These are phyloP conservation scores for Herpotrichia juniperi DNA, from an alignment of 2,329 filamentous ascomycete species.

Conservation along the genomic window DNA sequence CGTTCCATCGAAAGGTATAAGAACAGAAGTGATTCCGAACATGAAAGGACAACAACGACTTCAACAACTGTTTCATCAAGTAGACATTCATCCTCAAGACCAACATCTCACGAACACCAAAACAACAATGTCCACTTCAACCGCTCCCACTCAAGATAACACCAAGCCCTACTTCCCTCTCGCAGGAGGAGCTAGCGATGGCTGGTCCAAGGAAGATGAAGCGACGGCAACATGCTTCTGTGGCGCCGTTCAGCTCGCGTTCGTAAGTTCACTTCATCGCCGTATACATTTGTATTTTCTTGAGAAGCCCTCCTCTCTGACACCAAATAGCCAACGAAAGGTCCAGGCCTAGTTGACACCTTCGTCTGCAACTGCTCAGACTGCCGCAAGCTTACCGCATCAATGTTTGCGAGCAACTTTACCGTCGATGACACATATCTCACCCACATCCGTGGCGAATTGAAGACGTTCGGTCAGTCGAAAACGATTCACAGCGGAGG, in stretches of 20 bases:
- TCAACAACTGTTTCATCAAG: too few species aligned
- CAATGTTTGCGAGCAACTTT: constrained; percentile 67
- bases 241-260: constrained; percentile 32
- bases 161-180: constrained; percentile 27
- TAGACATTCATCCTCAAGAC: too few species aligned
- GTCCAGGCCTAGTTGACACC: constrained; percentile 53
- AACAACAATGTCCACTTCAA: not conserved
- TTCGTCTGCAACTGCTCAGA: constrained; percentile 68
- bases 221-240: constrained; percentile 40
- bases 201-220: constrained; percentile 26
- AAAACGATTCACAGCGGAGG: constrained; percentile 50
- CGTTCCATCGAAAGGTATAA: too few species aligned
- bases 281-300: not conserved
- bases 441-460: constrained; percentile 54
- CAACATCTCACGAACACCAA: too few species aligned
- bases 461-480: constrained; percentile 54
- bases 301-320: not conserved
- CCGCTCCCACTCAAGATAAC: constrained; percentile 7
- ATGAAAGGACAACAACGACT: too few species aligned
- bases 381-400: constrained; percentile 67
- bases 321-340: constrained; percentile 50
- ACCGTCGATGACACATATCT: constrained; percentile 54
- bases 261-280: constrained; percentile 16
- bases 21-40: too few species aligned
- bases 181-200: constrained; percentile 21